Evolutionary conservation across 2,329 filamentous ascomycete species (phyloP), one percentile per base, ranked within the genome.

Genomic region (Trichoderma arundinaceum): DNA sequence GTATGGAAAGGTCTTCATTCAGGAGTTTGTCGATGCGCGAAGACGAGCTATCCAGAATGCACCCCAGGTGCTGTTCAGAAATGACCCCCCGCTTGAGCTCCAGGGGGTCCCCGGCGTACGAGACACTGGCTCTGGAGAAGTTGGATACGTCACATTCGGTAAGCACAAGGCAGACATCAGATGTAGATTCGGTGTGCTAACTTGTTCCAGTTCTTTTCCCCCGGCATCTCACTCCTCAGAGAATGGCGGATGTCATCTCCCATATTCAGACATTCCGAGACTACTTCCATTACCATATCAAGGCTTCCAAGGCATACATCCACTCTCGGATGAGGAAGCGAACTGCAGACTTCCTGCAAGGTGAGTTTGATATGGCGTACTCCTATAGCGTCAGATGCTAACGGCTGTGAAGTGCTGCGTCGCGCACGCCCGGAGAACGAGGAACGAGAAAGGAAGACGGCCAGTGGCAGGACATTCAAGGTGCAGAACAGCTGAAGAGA

Each of bases 261-360:
- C 96, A 99, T 78, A 98, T 99, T 74, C 96, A 99, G 81, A 99
- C 95, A 13, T 99, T 99, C 91, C 92, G 95, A 71, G 95, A 99
- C 77, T 99, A 99, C 80, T 99, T 99, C 85, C 95, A 99, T 80
- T 99, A 99, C 79, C 95, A 99, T 80, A 99, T 99, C 81, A 99
- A 99, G 82, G 96, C 95, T 35, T 97, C 94, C 69, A 99, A 99
- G 84, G 95, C 96, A 61, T 99, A 97, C 76, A 99, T 99, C 71
- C 95, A 99, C 84, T 96, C 94, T 39, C 88, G 96, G 74, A 99
- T 99, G 95, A 90, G 95, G 77, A 92, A 94, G 83, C 88, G 95
- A 78, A 99, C 96, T 9, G 95, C 95, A 57, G 96, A 99, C 78
- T 99, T 99, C 83, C 88, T 99, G 66, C 96, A 99, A 86, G 92